Evolutionary conservation across 2,329 filamentous ascomycete genomes (phyloP).

Genomic region (Colletotrichum destructivum): DNA sequence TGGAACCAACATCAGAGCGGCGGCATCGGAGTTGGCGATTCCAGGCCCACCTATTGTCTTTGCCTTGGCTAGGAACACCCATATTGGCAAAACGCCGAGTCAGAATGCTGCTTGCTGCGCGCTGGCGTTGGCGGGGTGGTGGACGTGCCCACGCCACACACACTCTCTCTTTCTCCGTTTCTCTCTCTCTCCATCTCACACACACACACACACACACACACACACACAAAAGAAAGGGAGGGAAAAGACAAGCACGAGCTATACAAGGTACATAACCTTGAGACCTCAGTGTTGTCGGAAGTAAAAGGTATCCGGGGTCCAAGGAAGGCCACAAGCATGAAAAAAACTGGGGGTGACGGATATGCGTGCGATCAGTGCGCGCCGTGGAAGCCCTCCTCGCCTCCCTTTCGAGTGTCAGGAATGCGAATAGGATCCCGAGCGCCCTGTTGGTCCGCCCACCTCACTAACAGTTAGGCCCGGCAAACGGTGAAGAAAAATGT

Average conservation of each 20-base stretch:
- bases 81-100: background rate
- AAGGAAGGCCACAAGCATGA: slow-evolving; percentile 7
- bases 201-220: no score
- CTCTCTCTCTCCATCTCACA: no score
- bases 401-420: slow-evolving; percentile 1
- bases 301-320: slow-evolving; percentile 13
- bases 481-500: background rate
- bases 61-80: background rate
- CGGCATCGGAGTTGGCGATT: slow-evolving; percentile 23
- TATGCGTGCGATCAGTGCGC: slow-evolving; percentile 25
- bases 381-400: slow-evolving; percentile 12
- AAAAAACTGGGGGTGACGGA: background rate
- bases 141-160: background rate
- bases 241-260: background rate
- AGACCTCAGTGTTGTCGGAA: slow-evolving; percentile 11
- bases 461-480: background rate
- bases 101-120: background rate
- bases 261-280: background rate
- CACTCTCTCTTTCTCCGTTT: no score
- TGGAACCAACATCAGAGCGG: slow-evolving; percentile 19
- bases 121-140: background rate
- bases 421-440: background rate
- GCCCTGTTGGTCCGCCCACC: background rate
- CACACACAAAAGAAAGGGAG: no score
- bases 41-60: background rate